Evolutionary conservation across 352 stramenopile genomes (phyloP), one percentile per base, ranked within the genome.

Genomic region (Globisporangium lucens): DNA sequence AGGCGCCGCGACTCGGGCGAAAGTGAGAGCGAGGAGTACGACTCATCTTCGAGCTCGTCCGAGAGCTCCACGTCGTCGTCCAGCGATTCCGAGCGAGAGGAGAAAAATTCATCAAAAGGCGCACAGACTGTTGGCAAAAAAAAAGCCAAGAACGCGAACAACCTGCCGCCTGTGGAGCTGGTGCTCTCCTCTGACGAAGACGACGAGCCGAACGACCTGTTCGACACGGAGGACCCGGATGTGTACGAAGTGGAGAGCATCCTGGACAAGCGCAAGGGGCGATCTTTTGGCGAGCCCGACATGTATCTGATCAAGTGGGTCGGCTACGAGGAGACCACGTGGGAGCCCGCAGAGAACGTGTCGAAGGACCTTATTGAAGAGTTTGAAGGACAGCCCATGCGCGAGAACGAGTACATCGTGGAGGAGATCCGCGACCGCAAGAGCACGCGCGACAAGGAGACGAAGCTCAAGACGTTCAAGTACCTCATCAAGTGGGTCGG

Each of bases 401-500:
- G 82, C n/a, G 83, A 89, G 61, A 81, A 91, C 65, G 85, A 91
- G 73, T 94, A 89, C 76, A 77, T 83, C 5, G 83, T 93, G 56
- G 73, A 91, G 61, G 77, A 91, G 35, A 91, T 94, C 51, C 47
- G 82, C 22, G 83, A 94, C 66, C 80, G 83, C 49, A 89, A 67
- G 63, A 67, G 74, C 29, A 82, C 87, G 65, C 83, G 82, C 56
- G 84, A 94, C 74, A 76, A 79, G 47, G 56, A 76, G 27, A 94
- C 82, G 49, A 77, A 72, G 51, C 79, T 94, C 63, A 90, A 90
- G 73, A 88, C 74, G 30, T 80, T 89, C 65, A 78, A 91, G 72
- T 94, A 93, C 74, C 77, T 88, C n/a, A 85, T 94, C 71, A 93
- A 93, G 70, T 94, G 86, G 86, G 79, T 94, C 49, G 84, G 86